Conservation (phyloP, 768 basidiomycete genomes). For the Mrakia blollopis region DNA sequence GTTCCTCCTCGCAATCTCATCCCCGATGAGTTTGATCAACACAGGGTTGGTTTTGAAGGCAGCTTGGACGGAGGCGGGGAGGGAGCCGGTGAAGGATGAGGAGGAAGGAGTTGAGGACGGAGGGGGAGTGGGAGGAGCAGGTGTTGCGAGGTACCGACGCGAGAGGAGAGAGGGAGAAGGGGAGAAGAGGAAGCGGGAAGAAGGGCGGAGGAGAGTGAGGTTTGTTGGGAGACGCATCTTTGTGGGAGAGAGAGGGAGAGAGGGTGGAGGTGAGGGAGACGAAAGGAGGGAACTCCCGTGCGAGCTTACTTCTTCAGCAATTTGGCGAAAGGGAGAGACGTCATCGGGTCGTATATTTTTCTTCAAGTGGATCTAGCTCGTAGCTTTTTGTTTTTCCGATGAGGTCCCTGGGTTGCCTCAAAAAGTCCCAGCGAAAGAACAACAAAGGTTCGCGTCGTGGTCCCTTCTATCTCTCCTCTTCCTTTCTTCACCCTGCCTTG, state of each 20-base stretch:
- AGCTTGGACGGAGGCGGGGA: background rate
- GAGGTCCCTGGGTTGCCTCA: too few species aligned
- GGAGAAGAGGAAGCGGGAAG: background rate
- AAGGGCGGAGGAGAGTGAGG: background rate
- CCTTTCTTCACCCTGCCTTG: too few species aligned
- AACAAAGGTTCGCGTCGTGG: too few species aligned
- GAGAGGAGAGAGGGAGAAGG: too few species aligned
- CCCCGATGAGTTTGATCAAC: background rate
- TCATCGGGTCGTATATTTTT: too few species aligned
- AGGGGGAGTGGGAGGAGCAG: background rate
- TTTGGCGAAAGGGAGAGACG: too few species aligned
- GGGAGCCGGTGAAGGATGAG: background rate
- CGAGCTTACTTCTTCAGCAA: too few species aligned
- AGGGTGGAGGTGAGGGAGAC: background rate
- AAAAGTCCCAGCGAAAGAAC: too few species aligned
- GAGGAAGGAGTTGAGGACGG: background rate
- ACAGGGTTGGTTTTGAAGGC: background rate
- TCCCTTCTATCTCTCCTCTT: too few species aligned
- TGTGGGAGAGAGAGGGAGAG: background rate
- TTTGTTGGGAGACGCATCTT: background rate
- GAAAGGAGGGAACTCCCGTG: background rate
- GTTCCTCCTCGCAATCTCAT: background rate
- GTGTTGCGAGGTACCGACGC: background rate
- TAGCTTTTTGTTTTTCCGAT: too few species aligned
- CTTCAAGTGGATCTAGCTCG: too few species aligned